Conservation (phyloP, 805 yeast species). For the Ogataea populi-albae region DNA sequence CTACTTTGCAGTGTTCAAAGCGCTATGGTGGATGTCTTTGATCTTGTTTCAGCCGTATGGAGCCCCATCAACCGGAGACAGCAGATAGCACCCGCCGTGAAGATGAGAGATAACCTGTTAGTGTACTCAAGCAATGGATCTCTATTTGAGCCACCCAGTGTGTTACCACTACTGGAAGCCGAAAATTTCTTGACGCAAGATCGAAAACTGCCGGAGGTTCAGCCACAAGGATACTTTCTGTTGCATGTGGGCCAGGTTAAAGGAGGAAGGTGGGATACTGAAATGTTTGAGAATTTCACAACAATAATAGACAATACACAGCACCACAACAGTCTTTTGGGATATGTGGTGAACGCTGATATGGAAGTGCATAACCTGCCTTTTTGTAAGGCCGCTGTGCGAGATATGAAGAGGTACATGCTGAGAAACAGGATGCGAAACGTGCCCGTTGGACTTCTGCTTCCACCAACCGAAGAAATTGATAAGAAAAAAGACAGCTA, state of each 20-base stretch:
- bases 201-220: conserved; percentile 5
- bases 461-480: conserved; percentile 1
- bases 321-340: conserved; percentile 70
- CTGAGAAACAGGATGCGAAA: conserved; percentile 30
- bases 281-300: conserved; percentile 63
- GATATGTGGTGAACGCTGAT: conserved; percentile 90
- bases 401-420: conserved; percentile 78
- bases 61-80: conserved; percentile 5
- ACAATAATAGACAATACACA: conserved; percentile 70
- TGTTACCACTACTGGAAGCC: conserved; percentile 6
- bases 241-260: conserved; percentile 14
- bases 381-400: conserved; percentile 84
- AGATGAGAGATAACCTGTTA: conserved; percentile 10
- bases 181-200: conserved; percentile 10
- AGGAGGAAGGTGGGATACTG: conserved; percentile 26
- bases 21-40: conserved; percentile 6
- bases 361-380: conserved; percentile 72
- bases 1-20: neutral
- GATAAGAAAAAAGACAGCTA: conserved; percentile 10
- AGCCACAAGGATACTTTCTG: conserved; percentile 14
- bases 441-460: conserved; percentile 38
- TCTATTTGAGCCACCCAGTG: conserved; percentile 6
- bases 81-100: conserved; percentile 10
- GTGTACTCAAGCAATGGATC: conserved; percentile 18
- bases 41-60: conserved; percentile 9